Base-by-base conservation (phyloP, 345 rosid genomes). In the Gossypium rotundifolium region DNA sequence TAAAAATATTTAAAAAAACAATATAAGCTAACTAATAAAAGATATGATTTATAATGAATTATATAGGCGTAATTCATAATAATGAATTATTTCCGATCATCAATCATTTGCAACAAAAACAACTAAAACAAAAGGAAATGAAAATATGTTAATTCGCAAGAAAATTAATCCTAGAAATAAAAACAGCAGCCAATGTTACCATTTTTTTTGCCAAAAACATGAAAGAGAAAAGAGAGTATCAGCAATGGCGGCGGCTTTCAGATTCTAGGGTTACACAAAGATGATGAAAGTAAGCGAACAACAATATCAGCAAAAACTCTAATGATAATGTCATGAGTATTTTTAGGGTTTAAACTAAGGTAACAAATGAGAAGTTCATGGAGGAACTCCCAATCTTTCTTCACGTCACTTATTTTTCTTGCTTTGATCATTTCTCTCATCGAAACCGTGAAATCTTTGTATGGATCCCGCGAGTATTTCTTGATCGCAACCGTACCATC, bases 361-460 rank as follows among this genome's bases (percentile, higher is more conserved):
- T 92, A 94, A 78, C 97, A 91, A 23, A 86, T 78, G 2, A 94
- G 84, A 75, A 94, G 49, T 65, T 94, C 92, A 8, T 92, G 86
- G 60, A 91, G 83, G 73, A 87, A 92, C 9, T 87, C 93, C 88
- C 90, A 84, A 17, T 94, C 83, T 12, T 54, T 79, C 69, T 57
- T 79, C 68, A 81, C 84, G 75, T 90, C 91, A 58, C 48, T 75
- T 16, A 72, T 10, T 40, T 82, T 84, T 75, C 92, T 85, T 2
- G 97, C 92, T 78, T 91, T 93, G 2, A 94, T 85, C 98, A 94
- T 94, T 78, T 91, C 97, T 64, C 79, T 84, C 97, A 92, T 94
- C 51, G 97, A 94, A 20, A 68, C n/a, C 46, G 85, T 84, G 62
- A 94, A 94, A 74, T 94, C 98, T 10, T 53, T 59, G 81, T 88